A percentile compares a stretch with the other conserved stretches of the same genome.
Conservation (phyloP, 192 early-diverging fungal genomes). For the Linnemannia hyalina region DNA sequence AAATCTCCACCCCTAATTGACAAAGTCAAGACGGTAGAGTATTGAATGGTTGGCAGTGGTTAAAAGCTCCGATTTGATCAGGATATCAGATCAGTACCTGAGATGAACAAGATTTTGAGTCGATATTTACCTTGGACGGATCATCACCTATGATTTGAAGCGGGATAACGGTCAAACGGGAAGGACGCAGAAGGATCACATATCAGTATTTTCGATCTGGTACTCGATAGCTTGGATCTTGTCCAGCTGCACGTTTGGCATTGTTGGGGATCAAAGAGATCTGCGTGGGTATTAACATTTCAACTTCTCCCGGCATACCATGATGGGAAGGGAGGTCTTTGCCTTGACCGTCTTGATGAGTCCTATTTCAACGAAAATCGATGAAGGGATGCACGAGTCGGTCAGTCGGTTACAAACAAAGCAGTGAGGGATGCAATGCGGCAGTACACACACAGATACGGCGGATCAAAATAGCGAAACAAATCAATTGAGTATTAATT, state of each 20-base stretch:
- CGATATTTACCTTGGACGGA: slow-evolving; percentile 63
- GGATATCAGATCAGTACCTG: neutral
- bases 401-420: too few species aligned
- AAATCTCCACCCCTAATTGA: slow-evolving; percentile 73
- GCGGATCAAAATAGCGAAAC: neutral
- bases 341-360: slow-evolving; percentile 54
- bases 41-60: neutral
- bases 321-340: slow-evolving; percentile 65
- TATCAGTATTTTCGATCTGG: neutral
- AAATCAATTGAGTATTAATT: slow-evolving; percentile 8
- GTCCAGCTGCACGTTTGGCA: neutral
- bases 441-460: neutral
- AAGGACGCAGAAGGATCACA: neutral
- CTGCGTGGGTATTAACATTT: neutral
- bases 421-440: too few species aligned
- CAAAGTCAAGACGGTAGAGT: too few species aligned
- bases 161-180: too few species aligned
- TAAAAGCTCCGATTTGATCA: neutral
- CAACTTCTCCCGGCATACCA: slow-evolving; percentile 31
- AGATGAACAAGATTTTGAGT: neutral
- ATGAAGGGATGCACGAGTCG: neutral
- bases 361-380: slow-evolving; percentile 24
- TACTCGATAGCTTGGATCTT: neutral
- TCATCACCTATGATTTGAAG: slow-evolving; percentile 62
- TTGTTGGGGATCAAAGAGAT: neutral